Evolutionary conservation across 2,329 filamentous ascomycete genomes (phyloP), one percentile per base, ranked within the genome.

Genomic region (Xylaria arbuscula): DNA sequence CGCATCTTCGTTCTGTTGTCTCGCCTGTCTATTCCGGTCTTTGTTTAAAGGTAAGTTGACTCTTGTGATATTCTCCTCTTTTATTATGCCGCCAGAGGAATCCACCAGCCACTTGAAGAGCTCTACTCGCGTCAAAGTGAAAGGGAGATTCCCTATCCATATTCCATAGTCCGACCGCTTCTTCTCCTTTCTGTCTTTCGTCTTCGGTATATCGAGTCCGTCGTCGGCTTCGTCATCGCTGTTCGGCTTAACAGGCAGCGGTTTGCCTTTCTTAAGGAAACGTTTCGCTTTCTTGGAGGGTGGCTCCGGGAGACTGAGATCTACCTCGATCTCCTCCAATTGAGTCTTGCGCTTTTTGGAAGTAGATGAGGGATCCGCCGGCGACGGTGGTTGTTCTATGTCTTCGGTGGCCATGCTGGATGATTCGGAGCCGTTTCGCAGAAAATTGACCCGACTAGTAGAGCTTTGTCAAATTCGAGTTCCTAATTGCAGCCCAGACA

Each of bases 121-220:
- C 70, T 93, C 90, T 13, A 88, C 83, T 67, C 91, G 89, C 53
- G 92, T 96, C 48, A 91, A 85, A 55, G 88, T 89, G 84, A 95
- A 99, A n/a, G 92, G 89, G 70, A 99, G 82, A 81, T 99, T 99
- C 75, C 97, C 96, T 74, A 99, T 93, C 96, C 96, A 99, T 72
- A 99, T 89, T 70, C 94, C 93, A 80, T 93, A 90, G 19, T 92
- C 89, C 10, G 93, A 96, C 68, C 93, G 90, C 73, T 84, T 82
- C 72, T 86, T 84, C 62, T 86, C 83, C 66, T 83, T 82, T 68
- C 81, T 80, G 64, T 81, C 77, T 45, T 81, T 79, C 67, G 68
- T 71, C 19, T 77, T 75, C 0, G 75, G 74, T 11, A 76, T 51
- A 0, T 66, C 47, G 8, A 78, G 73, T 3, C 72, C 74, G 32